Base-by-base conservation (phyloP, 208 protist species). In the Zelonia costaricensis region DNA sequence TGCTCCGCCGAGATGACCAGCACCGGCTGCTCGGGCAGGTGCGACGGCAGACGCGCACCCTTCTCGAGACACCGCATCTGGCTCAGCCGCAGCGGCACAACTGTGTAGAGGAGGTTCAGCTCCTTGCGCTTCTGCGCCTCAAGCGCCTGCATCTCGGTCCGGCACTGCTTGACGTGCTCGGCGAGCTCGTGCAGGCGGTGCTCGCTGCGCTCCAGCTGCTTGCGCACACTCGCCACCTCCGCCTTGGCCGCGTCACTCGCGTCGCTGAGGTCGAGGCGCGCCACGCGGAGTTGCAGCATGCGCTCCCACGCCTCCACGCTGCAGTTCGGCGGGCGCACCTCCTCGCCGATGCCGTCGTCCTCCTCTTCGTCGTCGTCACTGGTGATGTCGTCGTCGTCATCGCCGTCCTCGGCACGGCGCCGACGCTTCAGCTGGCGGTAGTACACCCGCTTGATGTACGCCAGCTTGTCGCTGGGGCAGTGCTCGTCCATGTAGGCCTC, bases 61-160 rank as follows among this genome's bases (percentile, higher is more conserved):
- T 59, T 36, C 28, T 54, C 62, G 36, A 97, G 74, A 56, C 77
- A 93, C 44, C 84, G 79, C 15, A 97, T 74, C 57, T 98, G 93
- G 46, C 77, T 75, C 38, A 92, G 86, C 30, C 84, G 84, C 38
- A 98, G 71, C 18, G 83, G 69, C 6, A 98, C 88, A 9, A 97
- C 85, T 13, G 95, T 96, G 47, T 92, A 74, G 4, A 99, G 84
- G 79, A 97, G 82, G 66, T 99, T 99, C 20, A 99, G 86, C 69
- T 97, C 88, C 48, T 84, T 72, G 31, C 96, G 92, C 79, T 99
- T 99, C 69, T 98, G 86, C 9, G 51, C 68, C 53, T 98, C 92
- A 46, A 99, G 94, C 28, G 76, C 74, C 47, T 84, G 68, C 39
- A 98, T 95, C 35, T 97, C 92, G 18, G 82, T 56, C 28, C 93